Percentiles rank a stretch among this genome's conserved stretches.
These are phyloP conservation scores for Aspergillus luchuensis DNA, from an alignment of 2,329 filamentous ascomycete species.

Conservation along the genomic window DNA sequence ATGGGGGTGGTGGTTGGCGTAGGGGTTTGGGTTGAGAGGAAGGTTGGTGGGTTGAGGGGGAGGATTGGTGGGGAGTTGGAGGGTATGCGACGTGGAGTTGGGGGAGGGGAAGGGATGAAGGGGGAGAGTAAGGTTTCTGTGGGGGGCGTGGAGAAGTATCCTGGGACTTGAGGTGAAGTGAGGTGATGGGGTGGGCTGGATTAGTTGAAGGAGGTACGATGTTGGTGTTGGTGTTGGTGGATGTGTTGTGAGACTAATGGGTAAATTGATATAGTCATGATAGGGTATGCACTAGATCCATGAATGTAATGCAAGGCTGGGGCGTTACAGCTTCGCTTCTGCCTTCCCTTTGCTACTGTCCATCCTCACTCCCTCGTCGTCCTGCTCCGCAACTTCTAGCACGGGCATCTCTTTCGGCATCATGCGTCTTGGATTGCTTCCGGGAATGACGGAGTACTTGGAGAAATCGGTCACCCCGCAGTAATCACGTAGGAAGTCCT, in stretches of 20 bases:
- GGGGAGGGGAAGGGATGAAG: conserved; percentile 18
- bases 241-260: neutral
- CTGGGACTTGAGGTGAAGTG: neutral
- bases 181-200: neutral
- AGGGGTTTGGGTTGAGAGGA: conserved; percentile 35
- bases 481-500: conserved; percentile 73
- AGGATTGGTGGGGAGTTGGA: conserved; percentile 28
- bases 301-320: neutral
- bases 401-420: conserved; percentile 73
- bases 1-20: conserved; percentile 35
- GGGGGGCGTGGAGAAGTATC: conserved; percentile 16
- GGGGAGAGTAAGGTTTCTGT: conserved; percentile 26
- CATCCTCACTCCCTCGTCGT: conserved; percentile 72
- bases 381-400: conserved; percentile 73
- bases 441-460: conserved; percentile 69
- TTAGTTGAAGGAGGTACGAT: neutral
- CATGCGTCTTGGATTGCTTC: conserved; percentile 68
- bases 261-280: neutral
- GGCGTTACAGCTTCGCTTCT: conserved; percentile 28
- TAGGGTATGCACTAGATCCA: neutral
- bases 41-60: conserved; percentile 31
- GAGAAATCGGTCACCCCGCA: conserved; percentile 69
- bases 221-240: neutral
- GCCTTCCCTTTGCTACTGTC: conserved; percentile 59
- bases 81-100: conserved; percentile 32